Conservation (phyloP, 2,329 filamentous ascomycete species). For the Sporothrix curviconia region DNA sequence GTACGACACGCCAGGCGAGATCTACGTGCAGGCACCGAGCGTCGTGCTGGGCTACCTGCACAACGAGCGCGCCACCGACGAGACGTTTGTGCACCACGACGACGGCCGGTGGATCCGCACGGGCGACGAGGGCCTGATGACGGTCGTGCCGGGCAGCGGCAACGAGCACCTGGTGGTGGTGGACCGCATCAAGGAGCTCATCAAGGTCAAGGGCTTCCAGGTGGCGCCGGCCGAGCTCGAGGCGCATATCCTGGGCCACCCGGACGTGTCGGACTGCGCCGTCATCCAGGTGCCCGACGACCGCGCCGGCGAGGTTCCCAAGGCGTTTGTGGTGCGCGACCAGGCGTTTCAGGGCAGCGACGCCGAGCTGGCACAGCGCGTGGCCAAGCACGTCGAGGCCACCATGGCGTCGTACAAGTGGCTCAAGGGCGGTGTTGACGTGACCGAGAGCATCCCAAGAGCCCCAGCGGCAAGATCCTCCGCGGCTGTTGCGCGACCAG, state of each 20-base stretch:
- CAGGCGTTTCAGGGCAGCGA: constrained; percentile 40
- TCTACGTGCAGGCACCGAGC: constrained; percentile 69
- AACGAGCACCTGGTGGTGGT: constrained; percentile 79
- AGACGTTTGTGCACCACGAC: constrained; percentile 63
- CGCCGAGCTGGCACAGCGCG: constrained; percentile 41
- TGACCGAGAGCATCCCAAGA: constrained; percentile 65
- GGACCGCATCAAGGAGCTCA: constrained; percentile 56
- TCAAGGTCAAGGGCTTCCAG: constrained; percentile 61
- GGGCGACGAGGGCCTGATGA: constrained; percentile 74
- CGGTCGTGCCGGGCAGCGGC: constrained; percentile 50
- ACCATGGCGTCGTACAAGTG: constrained; percentile 66
- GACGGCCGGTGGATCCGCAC: constrained; percentile 74
- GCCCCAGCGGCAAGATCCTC: constrained; percentile 67
- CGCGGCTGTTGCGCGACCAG: constrained; percentile 63
- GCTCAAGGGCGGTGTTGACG: constrained; percentile 56
- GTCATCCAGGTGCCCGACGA: constrained; percentile 66
- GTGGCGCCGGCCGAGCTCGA: constrained; percentile 80
- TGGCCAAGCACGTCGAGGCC: constrained; percentile 55
- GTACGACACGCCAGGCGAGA: constrained; percentile 65
- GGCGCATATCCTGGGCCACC: constrained; percentile 68
- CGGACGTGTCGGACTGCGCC: constrained; percentile 65
- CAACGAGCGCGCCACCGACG: constrained; percentile 73
- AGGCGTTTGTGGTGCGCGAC: constrained; percentile 59
- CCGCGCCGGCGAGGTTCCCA: constrained; percentile 58
- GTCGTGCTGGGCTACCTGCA: constrained; percentile 79